A percentile compares a stretch with the other conserved stretches of the same genome.
These are phyloP conservation scores for Metschnikowia borealis DNA, from an alignment of 805 yeast genomes.

Conservation along the genomic window DNA sequence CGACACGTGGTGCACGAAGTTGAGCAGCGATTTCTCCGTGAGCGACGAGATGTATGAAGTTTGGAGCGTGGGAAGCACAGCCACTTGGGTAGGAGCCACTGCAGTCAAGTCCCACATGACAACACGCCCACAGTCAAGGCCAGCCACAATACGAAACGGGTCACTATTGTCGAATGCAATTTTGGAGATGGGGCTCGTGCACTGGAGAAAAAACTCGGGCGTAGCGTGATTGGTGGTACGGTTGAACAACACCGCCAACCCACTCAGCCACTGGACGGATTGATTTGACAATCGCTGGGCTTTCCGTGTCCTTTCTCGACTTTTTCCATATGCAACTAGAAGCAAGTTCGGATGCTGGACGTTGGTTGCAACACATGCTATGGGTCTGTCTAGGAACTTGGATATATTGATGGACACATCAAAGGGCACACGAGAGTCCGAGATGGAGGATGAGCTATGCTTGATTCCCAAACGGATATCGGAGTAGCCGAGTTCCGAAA, in stretches of 20 bases:
- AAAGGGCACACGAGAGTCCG: constrained; percentile 12
- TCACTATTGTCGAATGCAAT: constrained; percentile 39
- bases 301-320: not conserved
- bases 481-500: constrained; percentile 7
- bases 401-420: constrained; percentile 4
- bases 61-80: constrained; percentile 18
- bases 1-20: constrained; percentile 11
- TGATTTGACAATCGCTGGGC: not conserved
- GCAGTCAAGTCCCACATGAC: constrained; percentile 46
- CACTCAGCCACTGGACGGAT: constrained; percentile 15
- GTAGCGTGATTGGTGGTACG: constrained; percentile 9
- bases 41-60: constrained; percentile 12
- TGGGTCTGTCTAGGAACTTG: constrained; percentile 11
- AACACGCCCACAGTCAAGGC: constrained; percentile 47
- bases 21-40: constrained; percentile 2
- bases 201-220: constrained; percentile 39
- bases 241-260: constrained; percentile 35
- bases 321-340: constrained; percentile 14
- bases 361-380: constrained; percentile 10
- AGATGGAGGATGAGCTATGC: not conserved
- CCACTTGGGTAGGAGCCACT: constrained; percentile 14
- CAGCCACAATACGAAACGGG: constrained; percentile 43
- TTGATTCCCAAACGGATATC: constrained; percentile 15
- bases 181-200: constrained; percentile 36
- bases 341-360: constrained; percentile 12